Base-by-base conservation (phyloP, 495 filamentous ascomycete species). In the Aspergillus leporis region DNA sequence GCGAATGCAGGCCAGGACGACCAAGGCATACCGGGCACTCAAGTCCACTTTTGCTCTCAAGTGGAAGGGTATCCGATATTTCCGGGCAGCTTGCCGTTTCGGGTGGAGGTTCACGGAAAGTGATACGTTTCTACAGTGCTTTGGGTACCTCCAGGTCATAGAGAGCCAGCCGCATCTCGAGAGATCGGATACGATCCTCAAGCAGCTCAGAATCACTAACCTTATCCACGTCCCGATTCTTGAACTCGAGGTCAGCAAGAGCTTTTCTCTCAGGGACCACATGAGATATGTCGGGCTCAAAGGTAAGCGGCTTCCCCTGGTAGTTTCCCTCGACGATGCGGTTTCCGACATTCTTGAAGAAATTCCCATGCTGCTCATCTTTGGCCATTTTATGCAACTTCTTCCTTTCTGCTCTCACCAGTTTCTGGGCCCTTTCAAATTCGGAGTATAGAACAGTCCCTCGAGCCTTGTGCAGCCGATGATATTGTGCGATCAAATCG, bases 241-340 rank as follows among this genome's bases (percentile, higher is more conserved):
- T 64, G 40, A 66, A 69, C 47, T 69, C 54, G 50, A 69, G 63
- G 0, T 66, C 23, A 5, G 63, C 59, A 38, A 69, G 59, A 5
- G 19, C 45, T 12, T 36, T 64, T 55, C 63, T 59, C 40, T 69
- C 63, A 7, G 54, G 63, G n/a, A 64, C 28, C 22, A 66, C 59
- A 41, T 58, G 28, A 3, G 12, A 41, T 5, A 23, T 48, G 34
- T 64, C 51, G 0, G 54, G 61, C 28, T 51, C 28, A 32, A 69
- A 66, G 5, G 14, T 61, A 5, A 69, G 7, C 2, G 55, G 63
- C 5, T 47, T 43, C 0, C 63, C 63, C 22, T 47, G 30, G 9
- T 63, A 50, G 30, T 69, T 69, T 4, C 50, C 3, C 18, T 66
- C 55, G 36, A 66, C 61, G 21, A 69, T 69, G 14, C 43, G 38